A percentile compares a stretch with the other conserved stretches of the same genome.
phyloP scores from a whole-genome alignment of 2,329 filamentous ascomycete genomes.

The Teratosphaeria gauchensis region DNA sequence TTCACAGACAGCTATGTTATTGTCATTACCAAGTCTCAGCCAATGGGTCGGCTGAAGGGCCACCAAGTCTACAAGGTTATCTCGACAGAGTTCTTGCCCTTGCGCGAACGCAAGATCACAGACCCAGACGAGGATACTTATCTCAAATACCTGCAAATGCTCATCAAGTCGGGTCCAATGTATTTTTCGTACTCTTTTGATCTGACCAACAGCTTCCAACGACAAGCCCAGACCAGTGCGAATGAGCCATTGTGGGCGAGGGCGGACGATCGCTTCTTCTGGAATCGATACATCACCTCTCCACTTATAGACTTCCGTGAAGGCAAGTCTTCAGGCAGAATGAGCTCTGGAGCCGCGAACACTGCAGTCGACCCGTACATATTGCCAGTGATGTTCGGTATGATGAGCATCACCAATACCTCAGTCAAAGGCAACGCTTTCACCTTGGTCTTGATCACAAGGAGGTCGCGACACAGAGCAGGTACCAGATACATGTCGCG shows the following conservation, averaged over 20 bases:
- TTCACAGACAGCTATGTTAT: conserved; percentile 90
- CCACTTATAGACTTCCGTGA: conserved; percentile 84
- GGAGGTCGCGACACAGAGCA: conserved; percentile 76
- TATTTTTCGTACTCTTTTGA: conserved; percentile 98
- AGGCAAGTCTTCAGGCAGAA: conserved; percentile 46
- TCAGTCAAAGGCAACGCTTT: conserved; percentile 75
- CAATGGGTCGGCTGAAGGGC: conserved; percentile 82
- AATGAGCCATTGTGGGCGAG: conserved; percentile 76
- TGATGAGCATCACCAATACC: conserved; percentile 83
- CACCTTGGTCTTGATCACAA: conserved; percentile 78
- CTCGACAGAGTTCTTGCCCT: conserved; percentile 82
- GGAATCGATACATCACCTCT: conserved; percentile 87
- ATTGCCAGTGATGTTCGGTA: conserved; percentile 89
- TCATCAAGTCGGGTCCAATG: conserved; percentile 78
- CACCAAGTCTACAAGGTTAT: conserved; percentile 94
- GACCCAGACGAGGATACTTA: conserved; percentile 94
- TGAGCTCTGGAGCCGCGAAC: conserved; percentile 56
- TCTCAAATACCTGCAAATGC: conserved; percentile 66
- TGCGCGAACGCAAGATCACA: conserved; percentile 83
- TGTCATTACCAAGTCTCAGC: conserved; percentile 86
- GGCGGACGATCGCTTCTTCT: conserved; percentile 96
- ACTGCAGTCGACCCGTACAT: conserved; percentile 81
- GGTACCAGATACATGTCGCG: conserved; percentile 93
- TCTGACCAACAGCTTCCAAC: conserved; percentile 92
- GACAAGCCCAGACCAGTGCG: conserved; percentile 68